phyloP scores from a whole-genome alignment of 257 asterid genomes.

The Ilex aquifolium region DNA sequence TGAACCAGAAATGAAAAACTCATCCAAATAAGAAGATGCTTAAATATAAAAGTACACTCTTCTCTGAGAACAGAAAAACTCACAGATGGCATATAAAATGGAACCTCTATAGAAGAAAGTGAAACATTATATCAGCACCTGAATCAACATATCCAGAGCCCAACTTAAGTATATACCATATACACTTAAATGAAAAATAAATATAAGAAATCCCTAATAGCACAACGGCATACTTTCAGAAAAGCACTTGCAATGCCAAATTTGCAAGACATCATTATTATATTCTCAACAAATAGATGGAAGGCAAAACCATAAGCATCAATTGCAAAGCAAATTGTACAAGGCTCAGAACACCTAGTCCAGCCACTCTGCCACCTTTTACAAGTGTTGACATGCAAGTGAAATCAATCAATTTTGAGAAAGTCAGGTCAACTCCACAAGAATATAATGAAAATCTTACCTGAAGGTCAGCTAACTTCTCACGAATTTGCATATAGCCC shows the following conservation, averaged over 20 bases:
- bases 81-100: conserved; percentile 52
- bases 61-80: conserved; percentile 44
- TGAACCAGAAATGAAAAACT: background rate
- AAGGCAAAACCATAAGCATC: background rate
- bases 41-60: conserved; percentile 6
- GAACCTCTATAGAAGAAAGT: conserved; percentile 50
- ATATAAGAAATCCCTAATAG: background rate
- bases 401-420: background rate
- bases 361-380: background rate
- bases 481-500: conserved; percentile 96
- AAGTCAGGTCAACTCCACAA: background rate
- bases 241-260: background rate
- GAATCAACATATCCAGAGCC: conserved; percentile 43
- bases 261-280: background rate
- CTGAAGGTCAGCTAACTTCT: conserved; percentile 91
- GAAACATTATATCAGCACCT: conserved; percentile 59
- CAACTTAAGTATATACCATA: conserved; percentile 29
- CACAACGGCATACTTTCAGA: background rate
- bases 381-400: background rate
- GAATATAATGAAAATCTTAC: conserved; percentile 30
- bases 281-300: background rate
- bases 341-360: background rate
- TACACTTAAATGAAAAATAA: background rate
- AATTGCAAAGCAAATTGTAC: background rate
- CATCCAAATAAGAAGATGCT: conserved; percentile 3